Conservation (phyloP, 2,329 filamentous ascomycete genomes). For the Fusarium stilboides region DNA sequence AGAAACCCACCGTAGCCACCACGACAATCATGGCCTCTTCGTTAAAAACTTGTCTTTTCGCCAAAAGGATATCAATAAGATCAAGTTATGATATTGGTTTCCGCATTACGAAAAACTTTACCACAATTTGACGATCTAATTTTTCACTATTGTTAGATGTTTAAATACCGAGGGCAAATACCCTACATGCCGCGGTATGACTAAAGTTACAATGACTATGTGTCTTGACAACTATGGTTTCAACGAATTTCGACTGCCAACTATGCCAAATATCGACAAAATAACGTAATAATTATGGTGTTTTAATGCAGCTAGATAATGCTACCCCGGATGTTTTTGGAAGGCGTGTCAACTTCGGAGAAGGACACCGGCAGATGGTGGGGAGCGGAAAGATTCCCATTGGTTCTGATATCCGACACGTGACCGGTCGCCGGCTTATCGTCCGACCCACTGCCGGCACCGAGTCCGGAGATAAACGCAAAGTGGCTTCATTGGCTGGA, state of each 20-base stretch:
- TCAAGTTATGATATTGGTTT: too few species aligned
- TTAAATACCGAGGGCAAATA: slow-evolving; percentile 5
- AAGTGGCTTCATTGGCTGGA: slow-evolving; percentile 5
- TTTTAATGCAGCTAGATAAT: slow-evolving; percentile 33
- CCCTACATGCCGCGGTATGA: slow-evolving; percentile 4
- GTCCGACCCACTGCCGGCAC: slow-evolving; percentile 35
- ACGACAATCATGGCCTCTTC: too few species aligned
- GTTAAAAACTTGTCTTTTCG: too few species aligned
- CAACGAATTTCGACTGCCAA: background rate
- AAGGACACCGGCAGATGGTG: slow-evolving; percentile 28
- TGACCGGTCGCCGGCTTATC: slow-evolving; percentile 31
- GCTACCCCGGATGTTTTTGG: slow-evolving; percentile 28
- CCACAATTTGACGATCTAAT: too few species aligned
- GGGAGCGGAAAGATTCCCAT: slow-evolving; percentile 1
- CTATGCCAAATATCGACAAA: slow-evolving; percentile 4
- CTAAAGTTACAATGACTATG: slow-evolving; percentile 3
- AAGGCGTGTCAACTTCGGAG: slow-evolving; percentile 32
- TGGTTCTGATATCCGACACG: slow-evolving; percentile 28
- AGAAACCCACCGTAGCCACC: too few species aligned
- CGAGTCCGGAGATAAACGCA: slow-evolving; percentile 11
- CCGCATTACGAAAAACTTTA: too few species aligned
- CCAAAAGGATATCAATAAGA: too few species aligned
- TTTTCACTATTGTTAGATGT: too few species aligned
- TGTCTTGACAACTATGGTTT: background rate
- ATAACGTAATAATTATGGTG: slow-evolving; percentile 22